These are phyloP conservation scores for Agroathelia rolfsii DNA, from an alignment of 1,284 basidiomycete genomes.

Conservation along the genomic window DNA sequence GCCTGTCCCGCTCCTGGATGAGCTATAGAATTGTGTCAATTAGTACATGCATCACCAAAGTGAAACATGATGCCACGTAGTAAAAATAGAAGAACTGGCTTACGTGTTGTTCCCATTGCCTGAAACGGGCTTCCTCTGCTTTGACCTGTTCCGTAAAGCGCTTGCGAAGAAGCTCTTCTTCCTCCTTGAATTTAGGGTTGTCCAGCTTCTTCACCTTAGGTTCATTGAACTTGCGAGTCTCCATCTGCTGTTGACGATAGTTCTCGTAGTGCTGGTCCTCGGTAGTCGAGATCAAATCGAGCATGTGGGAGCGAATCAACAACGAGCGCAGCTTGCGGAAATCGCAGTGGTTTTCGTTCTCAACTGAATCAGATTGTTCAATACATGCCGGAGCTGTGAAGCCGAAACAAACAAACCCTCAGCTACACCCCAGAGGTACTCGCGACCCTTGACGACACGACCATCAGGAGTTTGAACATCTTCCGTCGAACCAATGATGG, in stretches of 20 bases:
- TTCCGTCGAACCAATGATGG: constrained; percentile 94
- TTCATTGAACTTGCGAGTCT: constrained; percentile 98
- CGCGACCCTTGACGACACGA: constrained; percentile 89
- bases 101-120: constrained; percentile 99
- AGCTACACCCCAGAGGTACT: constrained; percentile 99
- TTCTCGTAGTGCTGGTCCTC: constrained; percentile 98
- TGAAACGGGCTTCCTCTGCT: constrained; percentile 93
- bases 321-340: constrained; percentile 97
- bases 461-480: constrained; percentile 91
- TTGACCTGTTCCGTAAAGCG: constrained; percentile 99
- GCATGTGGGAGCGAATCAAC: constrained; percentile 97
- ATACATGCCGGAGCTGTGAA: no score
- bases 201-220: constrained; percentile 98
- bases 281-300: constrained; percentile 92
- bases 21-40: constrained; percentile 42
- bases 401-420: constrained; percentile 52
- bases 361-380: constrained; percentile 56
- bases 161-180: constrained; percentile 93
- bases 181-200: constrained; percentile 99
- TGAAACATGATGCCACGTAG: no score
- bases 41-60: no score
- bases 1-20: constrained; percentile 90
- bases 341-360: constrained; percentile 99
- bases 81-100: constrained; percentile 21
- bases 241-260: constrained; percentile 98